These are phyloP conservation scores for Alternaria sp. DNA, from an alignment of 2,329 filamentous ascomycete genomes.

Conservation along the genomic window DNA sequence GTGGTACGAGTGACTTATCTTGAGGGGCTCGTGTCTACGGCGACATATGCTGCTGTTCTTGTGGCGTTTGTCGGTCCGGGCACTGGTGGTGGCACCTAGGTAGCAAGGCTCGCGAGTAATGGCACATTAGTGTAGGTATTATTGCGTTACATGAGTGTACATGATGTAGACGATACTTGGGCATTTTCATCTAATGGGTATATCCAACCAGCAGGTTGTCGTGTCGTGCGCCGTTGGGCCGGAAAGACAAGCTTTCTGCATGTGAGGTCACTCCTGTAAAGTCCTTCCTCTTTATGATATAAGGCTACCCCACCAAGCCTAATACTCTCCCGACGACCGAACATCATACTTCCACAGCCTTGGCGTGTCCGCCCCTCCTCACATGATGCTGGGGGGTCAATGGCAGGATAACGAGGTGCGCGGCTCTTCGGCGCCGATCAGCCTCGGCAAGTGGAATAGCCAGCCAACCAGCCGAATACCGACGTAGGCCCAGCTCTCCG, in stretches of 20 bases:
- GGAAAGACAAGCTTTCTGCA: background rate
- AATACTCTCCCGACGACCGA: background rate
- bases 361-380: background rate
- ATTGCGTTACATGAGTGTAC: too few relatives aligned
- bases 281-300: background rate
- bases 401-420: background rate
- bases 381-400: background rate
- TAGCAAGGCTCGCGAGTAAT: too few relatives aligned
- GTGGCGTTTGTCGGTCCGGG: background rate
- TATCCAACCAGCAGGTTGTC: too few relatives aligned
- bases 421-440: slow-evolving; percentile 22
- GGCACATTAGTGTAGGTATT: too few relatives aligned
- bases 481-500: slow-evolving; percentile 36
- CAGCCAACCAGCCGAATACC: slow-evolving; percentile 24
- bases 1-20: background rate
- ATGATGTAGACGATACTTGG: too few relatives aligned
- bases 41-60: background rate
- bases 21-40: background rate
- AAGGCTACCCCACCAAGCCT: too few relatives aligned
- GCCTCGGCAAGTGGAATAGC: slow-evolving; percentile 29
- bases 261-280: background rate
- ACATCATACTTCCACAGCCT: background rate
- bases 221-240: background rate
- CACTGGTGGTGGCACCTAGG: too few relatives aligned
- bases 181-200: too few relatives aligned